Evolutionary conservation across 1,139 yeast genomes (phyloP).

Genomic region (Candida labiduridarum): DNA sequence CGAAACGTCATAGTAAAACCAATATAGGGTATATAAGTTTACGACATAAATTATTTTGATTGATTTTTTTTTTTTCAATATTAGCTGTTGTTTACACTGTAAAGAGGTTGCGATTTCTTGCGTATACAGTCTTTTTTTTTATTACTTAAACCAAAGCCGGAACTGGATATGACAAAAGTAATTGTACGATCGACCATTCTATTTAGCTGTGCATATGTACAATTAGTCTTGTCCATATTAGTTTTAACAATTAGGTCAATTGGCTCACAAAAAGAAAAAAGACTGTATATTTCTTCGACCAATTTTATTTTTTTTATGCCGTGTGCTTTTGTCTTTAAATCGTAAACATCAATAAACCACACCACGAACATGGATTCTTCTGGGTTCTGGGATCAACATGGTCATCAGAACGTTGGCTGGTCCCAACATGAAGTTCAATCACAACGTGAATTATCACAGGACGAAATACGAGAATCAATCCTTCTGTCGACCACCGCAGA

Average conservation of each 20-base stretch:
- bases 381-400: slow-evolving; percentile 30
- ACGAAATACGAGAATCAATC: slow-evolving; percentile 38
- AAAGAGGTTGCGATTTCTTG: too few relatives aligned
- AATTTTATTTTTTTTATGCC: not conserved
- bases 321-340: not conserved
- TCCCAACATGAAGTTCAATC: slow-evolving; percentile 34
- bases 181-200: too few relatives aligned
- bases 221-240: too few relatives aligned
- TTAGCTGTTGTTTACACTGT: not conserved
- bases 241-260: too few relatives aligned
- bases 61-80: not conserved
- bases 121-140: too few relatives aligned
- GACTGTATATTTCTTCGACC: not conserved
- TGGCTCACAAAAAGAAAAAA: too few relatives aligned
- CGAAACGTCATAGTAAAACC: not conserved
- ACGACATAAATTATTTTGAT: slow-evolving; percentile 1
- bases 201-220: too few relatives aligned
- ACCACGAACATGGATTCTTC: slow-evolving; percentile 26
- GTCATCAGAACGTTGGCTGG: not conserved
- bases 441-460: slow-evolving; percentile 37
- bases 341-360: not conserved
- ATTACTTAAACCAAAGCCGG: too few relatives aligned
- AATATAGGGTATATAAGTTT: not conserved
- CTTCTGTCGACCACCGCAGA: slow-evolving; percentile 21
- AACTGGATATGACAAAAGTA: too few relatives aligned